Evolutionary conservation across 1,284 basidiomycete species (phyloP), one percentile per base, ranked within the genome.

Genomic region (Tilletiaria anomala): DNA sequence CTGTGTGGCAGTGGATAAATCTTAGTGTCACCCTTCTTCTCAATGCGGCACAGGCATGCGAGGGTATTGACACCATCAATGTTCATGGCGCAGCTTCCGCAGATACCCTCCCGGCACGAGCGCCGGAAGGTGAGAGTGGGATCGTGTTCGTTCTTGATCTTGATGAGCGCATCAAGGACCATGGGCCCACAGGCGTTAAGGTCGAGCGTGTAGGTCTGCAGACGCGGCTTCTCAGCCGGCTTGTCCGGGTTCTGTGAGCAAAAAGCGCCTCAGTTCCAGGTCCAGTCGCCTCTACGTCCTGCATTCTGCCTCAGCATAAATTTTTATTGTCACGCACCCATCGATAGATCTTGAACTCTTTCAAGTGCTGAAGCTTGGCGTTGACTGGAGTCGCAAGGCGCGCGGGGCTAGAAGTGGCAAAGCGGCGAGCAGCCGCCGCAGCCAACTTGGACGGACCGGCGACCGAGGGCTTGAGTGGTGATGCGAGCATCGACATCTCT

Each of bases 1-100:
- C 88, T 91, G 73, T 96, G 89, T 15, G 91, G 91, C n/a, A 97
- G 75, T 32, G 91, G 91, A 71, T 97, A 97, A 61, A 97, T 81
- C 76, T 96, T 96, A 55, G 76, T 71, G 57, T 84, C 78, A 23
- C 48, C 73, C 58, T 54, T 78, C 75, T 60, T 86, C 76, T 91
- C 83, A 61, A 96, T 96, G 45, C 89, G 76, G 75, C 89, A 96
- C 40, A 97, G 75, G 71, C 93, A 97, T 17, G 91, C 91, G 45
- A 97, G 79, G 3, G 91, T 97, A 76, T 96, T 96, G 45, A 67
- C 61, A 48, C 91, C 91, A 69, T 96, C 82, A 66, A 96, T 86
- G 76, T 96, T 96, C 91, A 97, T 94, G 48, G 91, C 89, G 68
- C 91, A 97, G 14, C 84, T 89, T 35, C 91, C 93, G 65, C 93